Percentiles rank a stretch among this genome's conserved stretches.
phyloP scores from a whole-genome alignment of 2,329 filamentous ascomycete species.

The Xylariales sp. region DNA sequence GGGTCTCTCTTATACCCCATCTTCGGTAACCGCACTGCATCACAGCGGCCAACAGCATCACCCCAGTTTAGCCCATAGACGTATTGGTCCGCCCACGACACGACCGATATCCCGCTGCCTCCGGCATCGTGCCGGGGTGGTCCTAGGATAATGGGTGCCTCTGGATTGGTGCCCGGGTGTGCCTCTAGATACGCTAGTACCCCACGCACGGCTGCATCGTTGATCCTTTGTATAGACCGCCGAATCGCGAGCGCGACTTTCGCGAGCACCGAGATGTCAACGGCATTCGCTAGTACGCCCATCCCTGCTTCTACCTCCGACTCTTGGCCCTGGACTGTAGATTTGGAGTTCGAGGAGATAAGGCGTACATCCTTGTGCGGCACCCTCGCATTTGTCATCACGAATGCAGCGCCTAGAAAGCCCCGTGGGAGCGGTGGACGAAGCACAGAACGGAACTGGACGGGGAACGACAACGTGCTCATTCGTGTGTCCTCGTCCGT shows the following conservation, averaged over 20 bases:
- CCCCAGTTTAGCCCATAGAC: conserved; percentile 48
- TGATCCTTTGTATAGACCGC: conserved; percentile 34
- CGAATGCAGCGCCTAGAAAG: conserved; percentile 49
- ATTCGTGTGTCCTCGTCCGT: neutral
- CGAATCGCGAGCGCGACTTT: conserved; percentile 41
- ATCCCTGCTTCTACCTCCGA: neutral
- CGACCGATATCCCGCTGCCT: conserved; percentile 43
- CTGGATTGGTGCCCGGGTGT: conserved; percentile 15
- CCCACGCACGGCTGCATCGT: conserved; percentile 38
- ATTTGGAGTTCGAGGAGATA: conserved; percentile 22
- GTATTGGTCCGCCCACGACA: conserved; percentile 49
- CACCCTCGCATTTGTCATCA: conserved; percentile 41
- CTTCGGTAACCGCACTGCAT: conserved; percentile 45
- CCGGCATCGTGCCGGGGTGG: conserved; percentile 10
- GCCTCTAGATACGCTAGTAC: conserved; percentile 39
- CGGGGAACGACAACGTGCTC: conserved; percentile 45
- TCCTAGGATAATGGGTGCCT: conserved; percentile 19
- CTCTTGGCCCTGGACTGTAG: neutral
- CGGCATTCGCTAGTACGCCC: neutral
- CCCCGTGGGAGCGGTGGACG: conserved; percentile 39
- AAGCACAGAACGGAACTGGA: conserved; percentile 45
- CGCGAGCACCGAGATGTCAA: conserved; percentile 32
- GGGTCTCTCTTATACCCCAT: conserved; percentile 41
- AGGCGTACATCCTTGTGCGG: conserved; percentile 32
- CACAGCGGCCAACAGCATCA: conserved; percentile 41